Evolutionary conservation across 2,329 filamentous ascomycete species (phyloP), one percentile per base, ranked within the genome.

Genomic region (Penicillium paneum): DNA sequence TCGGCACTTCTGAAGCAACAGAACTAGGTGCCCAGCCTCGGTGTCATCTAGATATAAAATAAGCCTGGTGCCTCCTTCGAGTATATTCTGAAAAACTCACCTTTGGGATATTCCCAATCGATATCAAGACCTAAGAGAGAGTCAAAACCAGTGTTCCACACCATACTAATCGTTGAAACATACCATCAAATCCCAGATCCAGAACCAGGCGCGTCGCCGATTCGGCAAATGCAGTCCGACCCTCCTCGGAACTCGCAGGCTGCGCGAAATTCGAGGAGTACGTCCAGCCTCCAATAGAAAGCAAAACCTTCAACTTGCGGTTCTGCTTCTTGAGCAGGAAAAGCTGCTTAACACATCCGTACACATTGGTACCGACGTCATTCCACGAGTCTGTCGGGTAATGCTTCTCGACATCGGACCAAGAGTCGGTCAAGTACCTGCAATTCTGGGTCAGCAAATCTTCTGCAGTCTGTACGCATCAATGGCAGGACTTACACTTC

Each of bases 221-320:
- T 47, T 81, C 77, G 1, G 89, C 90, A 68, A 96, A 95, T 1
- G 60, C 79, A 56, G 76, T 74, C 12, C 90, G 82, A 8, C 86
- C 84, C 6, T 78, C 75, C 0, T 80, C 77, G 0, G 86, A 87
- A 17, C 83, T 83, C 0, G 84, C 84, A 0, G 91, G 88, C 28
- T 75, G 76, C 1, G 83, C 78, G 73, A 97, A 95, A 76, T 96
- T 94, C 71, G 83, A 73, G 3, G 87, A 89, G 69, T 88, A 90
- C 0, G 85, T 88, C 85, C 87, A 93, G 15, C 91, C 90, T 31
- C 90, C 90, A 54, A 94, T 89, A 52, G 88, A 92, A 3, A 97
- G 82, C 8, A 96, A 81, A 4, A 88, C 79, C 71, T 95, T 95
- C 55, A 94, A 71, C 50, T 89, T 84, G 32, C 90, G 82, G 69